phyloP scores from a whole-genome alignment of 2,329 filamentous ascomycete genomes.

The Lachnellula hyalina region DNA sequence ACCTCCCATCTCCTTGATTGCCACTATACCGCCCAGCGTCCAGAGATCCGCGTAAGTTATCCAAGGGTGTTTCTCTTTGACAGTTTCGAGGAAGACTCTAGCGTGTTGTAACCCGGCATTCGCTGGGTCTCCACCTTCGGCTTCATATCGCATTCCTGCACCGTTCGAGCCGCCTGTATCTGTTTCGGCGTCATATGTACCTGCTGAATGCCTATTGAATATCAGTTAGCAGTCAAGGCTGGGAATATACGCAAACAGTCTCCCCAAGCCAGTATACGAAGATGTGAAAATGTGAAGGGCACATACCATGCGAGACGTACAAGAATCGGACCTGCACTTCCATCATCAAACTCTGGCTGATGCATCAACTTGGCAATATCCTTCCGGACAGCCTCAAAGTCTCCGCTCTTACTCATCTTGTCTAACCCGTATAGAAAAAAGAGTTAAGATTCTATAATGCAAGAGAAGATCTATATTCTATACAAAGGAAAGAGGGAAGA shows the following conservation, averaged over 20 bases:
- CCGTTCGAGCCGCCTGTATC: slow-evolving; percentile 61
- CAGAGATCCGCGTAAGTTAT: slow-evolving; percentile 62
- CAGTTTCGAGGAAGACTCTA: slow-evolving; percentile 57
- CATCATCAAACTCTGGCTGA: slow-evolving; percentile 61
- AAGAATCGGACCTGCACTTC: slow-evolving; percentile 57
- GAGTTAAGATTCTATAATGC: slow-evolving; percentile 7
- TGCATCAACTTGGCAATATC: slow-evolving; percentile 49
- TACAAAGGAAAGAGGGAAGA: slow-evolving; percentile 6
- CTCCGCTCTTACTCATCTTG: slow-evolving; percentile 49
- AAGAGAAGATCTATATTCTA: slow-evolving; percentile 1
- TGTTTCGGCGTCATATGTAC: slow-evolving; percentile 54
- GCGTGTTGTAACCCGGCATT: slow-evolving; percentile 61
- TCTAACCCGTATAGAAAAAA: not conserved
- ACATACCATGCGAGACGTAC: slow-evolving; percentile 57
- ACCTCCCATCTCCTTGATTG: slow-evolving; percentile 55
- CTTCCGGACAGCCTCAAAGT: slow-evolving; percentile 54
- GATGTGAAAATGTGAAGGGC: not conserved
- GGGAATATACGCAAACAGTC: not conserved
- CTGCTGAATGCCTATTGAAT: slow-evolving; percentile 50
- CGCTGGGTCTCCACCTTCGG: slow-evolving; percentile 58
- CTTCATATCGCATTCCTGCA: slow-evolving; percentile 61
- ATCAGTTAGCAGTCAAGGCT: slow-evolving; percentile 2
- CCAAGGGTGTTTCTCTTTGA: slow-evolving; percentile 55
- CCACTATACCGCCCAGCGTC: slow-evolving; percentile 56
- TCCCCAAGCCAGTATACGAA: not conserved